A percentile compares a stretch with the other conserved stretches of the same genome.
Evolutionary conservation across 2,329 filamentous ascomycete genomes (phyloP).

Genomic region (Talaromyces sp.): DNA sequence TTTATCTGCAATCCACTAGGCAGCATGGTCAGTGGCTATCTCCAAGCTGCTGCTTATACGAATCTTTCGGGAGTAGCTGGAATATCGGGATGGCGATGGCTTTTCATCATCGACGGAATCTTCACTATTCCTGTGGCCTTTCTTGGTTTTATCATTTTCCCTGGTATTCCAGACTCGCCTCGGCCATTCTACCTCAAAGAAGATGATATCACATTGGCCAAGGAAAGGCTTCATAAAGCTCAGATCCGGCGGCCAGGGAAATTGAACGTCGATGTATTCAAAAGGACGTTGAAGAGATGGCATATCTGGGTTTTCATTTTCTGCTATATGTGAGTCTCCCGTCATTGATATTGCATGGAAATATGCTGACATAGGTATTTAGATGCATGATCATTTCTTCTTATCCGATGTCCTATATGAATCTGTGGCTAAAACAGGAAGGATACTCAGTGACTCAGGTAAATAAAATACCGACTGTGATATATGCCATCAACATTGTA

Average conservation of each 20-base stretch:
- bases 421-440: conserved; percentile 49
- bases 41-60: conserved; percentile 51
- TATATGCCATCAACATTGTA: conserved; percentile 45
- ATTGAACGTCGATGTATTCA: conserved; percentile 40
- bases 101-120: conserved; percentile 55
- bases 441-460: conserved; percentile 46
- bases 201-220: conserved; percentile 33
- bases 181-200: conserved; percentile 36
- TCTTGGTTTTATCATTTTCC: conserved; percentile 48
- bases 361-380: conserved; percentile 7
- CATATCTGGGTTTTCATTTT: conserved; percentile 48
- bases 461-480: conserved; percentile 47
- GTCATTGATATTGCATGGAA: background rate
- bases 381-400: conserved; percentile 43
- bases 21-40: conserved; percentile 54
- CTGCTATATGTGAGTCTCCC: conserved; percentile 43
- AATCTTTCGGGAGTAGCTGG: conserved; percentile 48
- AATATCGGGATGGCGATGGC: conserved; percentile 50
- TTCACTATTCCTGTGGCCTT: conserved; percentile 54
- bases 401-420: conserved; percentile 47
- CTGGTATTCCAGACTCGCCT: conserved; percentile 37
- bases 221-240: conserved; percentile 25
- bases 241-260: conserved; percentile 30
- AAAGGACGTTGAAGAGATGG: conserved; percentile 44
- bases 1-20: conserved; percentile 50